Evolutionary conservation across 2,329 filamentous ascomycete species (phyloP), one percentile per base, ranked within the genome.

Genomic region (Fusarium fracticaudum): DNA sequence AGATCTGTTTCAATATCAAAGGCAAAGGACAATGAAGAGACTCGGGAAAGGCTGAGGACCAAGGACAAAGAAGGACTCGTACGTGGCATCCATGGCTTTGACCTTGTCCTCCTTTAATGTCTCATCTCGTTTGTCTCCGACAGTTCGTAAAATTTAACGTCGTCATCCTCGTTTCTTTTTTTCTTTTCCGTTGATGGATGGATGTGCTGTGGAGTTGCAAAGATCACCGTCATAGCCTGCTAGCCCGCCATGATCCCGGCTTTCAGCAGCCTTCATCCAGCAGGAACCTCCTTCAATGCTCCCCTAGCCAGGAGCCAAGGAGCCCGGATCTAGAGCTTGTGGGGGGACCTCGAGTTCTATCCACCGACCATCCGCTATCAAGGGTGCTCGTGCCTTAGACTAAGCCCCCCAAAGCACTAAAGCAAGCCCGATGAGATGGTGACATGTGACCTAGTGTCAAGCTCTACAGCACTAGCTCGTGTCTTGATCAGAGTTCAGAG

Each of bases 311-410:
- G 17, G 48, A 51, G 31, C 22, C 31, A 20, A 14, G 17, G 24
- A 35, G 59, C 63, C 71, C 41, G 60, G 55, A 58, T 64, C 60
- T 67, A 26, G 47, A 59, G 68, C 68, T 43, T 72, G 68, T 75
- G 72, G 72, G 72, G 67, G 63, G 64, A 50, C 59, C 18, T 24
- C 57, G 31, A 29, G 54, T 17, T 38, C 15, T 44, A 47, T 26
- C 57, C 65, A 67, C 57, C 45, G 61, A 41, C 54, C 31, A 53
- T 41, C 60, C 44, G 55, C 71, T 71, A 64, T 40, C 53, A 62
- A 47, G 47, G 58, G 38, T 64, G 40, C 43, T 38, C 22, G 61
- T 64, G 48, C 61, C 58, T 74, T 68, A 11, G 54, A 41, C 62
- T 72, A 63, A 57, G 38, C 53, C 44, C 45, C 43, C 18, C 14